Base-by-base conservation (phyloP, 192 early-diverging fungal genomes). In the Coemansia sp. region DNA sequence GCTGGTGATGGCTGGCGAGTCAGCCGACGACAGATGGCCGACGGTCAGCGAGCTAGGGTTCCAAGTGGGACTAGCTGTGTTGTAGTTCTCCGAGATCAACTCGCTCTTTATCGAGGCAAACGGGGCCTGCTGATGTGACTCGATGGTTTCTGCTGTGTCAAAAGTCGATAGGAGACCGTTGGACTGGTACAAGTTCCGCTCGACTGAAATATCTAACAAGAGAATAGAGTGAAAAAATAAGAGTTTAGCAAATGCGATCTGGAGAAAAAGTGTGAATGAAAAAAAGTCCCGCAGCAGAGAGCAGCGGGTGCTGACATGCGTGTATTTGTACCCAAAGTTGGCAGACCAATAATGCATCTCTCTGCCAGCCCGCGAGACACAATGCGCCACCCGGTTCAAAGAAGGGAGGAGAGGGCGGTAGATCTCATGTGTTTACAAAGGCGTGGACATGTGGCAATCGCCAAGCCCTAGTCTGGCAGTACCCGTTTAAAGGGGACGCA, bases 361-460 rank as follows among this genome's bases (percentile, higher is more conserved):
- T 61, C 8, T n/a, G 29, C n/a, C 34, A 38, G 58, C n/a, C 34
- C 18, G 18, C 58, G 18, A 34, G n/a, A 27, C 36, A 38, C 33
- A 33, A 38, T 61, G 33, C 58, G 58, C 58, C 58, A 61, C 58
- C 20, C 34, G 58, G 34, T n/a, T 61, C 34, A 61, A 61, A 61
- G 58, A 18, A 38, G 58, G 58, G 34, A 38, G 58, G 31, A 20
- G 34, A 38, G 58, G 34, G 58, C 6, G 34, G 58, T 27, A 38
- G 58, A 61, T 61, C 58, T 34, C 36, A 34, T 61, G 58, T 39
- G 58, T 61, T 61, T 61, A 61, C 58, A 61, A 61, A 61, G 58
- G 31, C 29, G 16, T 38, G 15, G 15, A 18, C 58, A 20, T 20
- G 34, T 15, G 58, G 58, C 58, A 33, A 61, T 36, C 33, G 18